Conservation (phyloP, 2,329 filamentous ascomycete genomes). For the Daldinia sp. region DNA sequence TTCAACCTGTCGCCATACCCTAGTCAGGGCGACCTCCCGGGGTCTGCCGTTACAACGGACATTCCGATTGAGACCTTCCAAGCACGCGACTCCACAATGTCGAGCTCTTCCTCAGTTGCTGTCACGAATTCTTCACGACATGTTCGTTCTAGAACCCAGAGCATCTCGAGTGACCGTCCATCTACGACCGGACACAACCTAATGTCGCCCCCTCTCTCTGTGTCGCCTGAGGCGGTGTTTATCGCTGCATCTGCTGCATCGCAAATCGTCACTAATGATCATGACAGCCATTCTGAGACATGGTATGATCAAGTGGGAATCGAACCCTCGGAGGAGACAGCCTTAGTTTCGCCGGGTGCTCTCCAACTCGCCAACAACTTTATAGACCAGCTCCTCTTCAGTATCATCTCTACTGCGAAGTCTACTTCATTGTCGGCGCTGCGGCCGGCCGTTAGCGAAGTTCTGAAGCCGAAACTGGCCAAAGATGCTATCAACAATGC, state of each 20-base stretch:
- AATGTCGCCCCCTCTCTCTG: constrained; percentile 70
- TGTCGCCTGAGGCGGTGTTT: constrained; percentile 83
- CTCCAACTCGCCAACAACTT: constrained; percentile 87
- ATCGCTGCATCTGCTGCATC: constrained; percentile 88
- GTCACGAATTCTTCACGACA: constrained; percentile 33
- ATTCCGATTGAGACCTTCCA: constrained; percentile 36
- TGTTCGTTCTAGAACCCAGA: constrained; percentile 62
- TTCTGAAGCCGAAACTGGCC: constrained; percentile 88
- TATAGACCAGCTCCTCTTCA: constrained; percentile 91
- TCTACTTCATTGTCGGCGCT: constrained; percentile 79
- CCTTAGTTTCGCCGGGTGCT: constrained; percentile 75
- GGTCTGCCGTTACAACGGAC: constrained; percentile 41
- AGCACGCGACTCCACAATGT: constrained; percentile 38
- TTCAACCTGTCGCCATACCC: constrained; percentile 37
- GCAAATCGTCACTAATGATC: constrained; percentile 89
- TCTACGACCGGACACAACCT: constrained; percentile 67
- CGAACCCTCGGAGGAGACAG: constrained; percentile 71
- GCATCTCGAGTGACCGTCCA: constrained; percentile 75
- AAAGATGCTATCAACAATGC: constrained; percentile 83
- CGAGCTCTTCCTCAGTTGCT: constrained; percentile 35
- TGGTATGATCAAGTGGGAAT: constrained; percentile 75
- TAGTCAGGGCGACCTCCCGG: constrained; percentile 39
- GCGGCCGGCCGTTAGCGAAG: constrained; percentile 82
- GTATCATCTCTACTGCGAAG: constrained; percentile 81
- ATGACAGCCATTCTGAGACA: constrained; percentile 75